Conservation (phyloP, 306 rosid genomes). For the Herpetospermum pedunculosum region DNA sequence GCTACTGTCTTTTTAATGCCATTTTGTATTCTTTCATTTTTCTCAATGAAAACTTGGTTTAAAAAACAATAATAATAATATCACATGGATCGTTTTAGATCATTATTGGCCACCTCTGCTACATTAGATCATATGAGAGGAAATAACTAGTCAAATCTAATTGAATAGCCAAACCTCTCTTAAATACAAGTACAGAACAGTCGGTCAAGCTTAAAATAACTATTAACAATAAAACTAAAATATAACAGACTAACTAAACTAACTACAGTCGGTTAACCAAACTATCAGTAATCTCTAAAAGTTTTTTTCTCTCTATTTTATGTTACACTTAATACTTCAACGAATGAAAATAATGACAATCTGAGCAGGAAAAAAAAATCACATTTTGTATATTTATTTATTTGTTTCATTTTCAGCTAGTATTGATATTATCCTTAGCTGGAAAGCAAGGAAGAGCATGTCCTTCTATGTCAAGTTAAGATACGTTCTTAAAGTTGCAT, state of each 20-base stretch:
- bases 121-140: background rate
- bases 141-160: background rate
- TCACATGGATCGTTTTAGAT: background rate
- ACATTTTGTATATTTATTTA: background rate
- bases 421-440: constrained; percentile 69
- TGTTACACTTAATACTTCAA: background rate
- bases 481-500: constrained; percentile 52
- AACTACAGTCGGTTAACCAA: background rate
- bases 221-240: background rate
- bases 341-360: background rate
- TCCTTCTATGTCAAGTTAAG: constrained; percentile 64
- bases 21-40: background rate
- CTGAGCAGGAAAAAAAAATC: background rate
- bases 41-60: background rate
- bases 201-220: background rate
- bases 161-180: background rate
- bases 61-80: too few relatives aligned
- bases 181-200: background rate
- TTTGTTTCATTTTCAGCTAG: constrained; percentile 37
- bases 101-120: background rate
- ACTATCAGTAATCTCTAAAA: background rate
- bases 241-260: background rate
- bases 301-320: background rate
- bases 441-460: constrained; percentile 89
- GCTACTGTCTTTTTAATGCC: background rate